Conservation (phyloP, 139 green algal genomes). For the Trebouxia sp. region DNA sequence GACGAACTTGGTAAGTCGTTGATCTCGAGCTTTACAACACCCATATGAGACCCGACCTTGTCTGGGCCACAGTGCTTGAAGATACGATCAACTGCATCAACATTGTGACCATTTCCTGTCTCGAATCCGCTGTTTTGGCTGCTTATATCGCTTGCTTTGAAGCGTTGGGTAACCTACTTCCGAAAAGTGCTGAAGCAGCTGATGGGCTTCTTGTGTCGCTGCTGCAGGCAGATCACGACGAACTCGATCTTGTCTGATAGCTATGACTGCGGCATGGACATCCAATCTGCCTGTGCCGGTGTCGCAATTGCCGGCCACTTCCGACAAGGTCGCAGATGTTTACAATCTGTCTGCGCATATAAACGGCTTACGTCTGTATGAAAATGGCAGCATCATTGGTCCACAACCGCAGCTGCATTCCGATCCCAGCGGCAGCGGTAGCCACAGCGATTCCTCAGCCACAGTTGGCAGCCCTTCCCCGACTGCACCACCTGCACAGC, state of each 20-base stretch:
- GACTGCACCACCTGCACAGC: conserved; percentile 21
- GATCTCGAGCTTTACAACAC: too few species aligned
- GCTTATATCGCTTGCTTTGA: too few species aligned
- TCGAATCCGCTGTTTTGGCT: too few species aligned
- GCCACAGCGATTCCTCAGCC: conserved; percentile 6
- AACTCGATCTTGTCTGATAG: too few species aligned
- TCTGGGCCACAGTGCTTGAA: too few species aligned
- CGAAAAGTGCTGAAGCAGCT: conserved; percentile 2
- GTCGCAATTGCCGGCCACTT: conserved; percentile 1
- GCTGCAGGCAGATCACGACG: neutral
- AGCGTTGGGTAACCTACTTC: neutral
- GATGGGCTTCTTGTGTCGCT: neutral
- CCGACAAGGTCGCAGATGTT: conserved; percentile 20
- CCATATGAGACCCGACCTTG: too few species aligned
- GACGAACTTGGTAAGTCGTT: too few species aligned
- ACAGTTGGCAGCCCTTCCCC: conserved; percentile 4
- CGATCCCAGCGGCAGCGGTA: conserved; percentile 11
- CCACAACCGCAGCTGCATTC: conserved; percentile 6
- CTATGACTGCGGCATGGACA: conserved; percentile 15
- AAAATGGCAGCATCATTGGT: neutral
- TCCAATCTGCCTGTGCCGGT: neutral
- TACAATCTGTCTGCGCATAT: conserved; percentile 22
- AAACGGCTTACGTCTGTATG: conserved; percentile 15
- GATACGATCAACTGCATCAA: too few species aligned
- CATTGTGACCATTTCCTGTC: too few species aligned